Evolutionary conservation across 306 rosid species (phyloP).

Genomic region (Begonia fuchsioides): DNA sequence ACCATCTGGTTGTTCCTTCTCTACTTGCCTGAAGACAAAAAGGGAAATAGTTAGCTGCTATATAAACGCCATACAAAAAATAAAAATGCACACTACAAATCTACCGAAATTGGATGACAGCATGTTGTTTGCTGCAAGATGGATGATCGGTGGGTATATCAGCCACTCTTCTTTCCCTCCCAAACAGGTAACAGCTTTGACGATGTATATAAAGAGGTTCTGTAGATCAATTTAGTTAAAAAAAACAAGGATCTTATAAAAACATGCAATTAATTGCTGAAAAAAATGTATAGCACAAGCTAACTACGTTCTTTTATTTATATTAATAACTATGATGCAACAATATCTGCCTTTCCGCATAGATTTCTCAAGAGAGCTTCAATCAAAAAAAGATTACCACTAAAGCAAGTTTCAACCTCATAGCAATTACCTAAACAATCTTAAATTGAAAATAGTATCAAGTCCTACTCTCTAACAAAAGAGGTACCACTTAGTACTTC

Average conservation of each 20-base stretch:
- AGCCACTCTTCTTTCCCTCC: constrained; percentile 97
- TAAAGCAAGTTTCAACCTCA: no score
- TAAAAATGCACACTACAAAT: constrained; percentile 8
- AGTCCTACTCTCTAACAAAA: no score
- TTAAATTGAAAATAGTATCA: no score
- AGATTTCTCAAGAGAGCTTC: no score
- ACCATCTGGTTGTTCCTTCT: constrained; percentile 77
- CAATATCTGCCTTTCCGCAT: no score
- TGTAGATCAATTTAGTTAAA: constrained; percentile 19
- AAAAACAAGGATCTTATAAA: no score
- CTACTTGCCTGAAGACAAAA: constrained; percentile 59
- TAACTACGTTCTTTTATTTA: no score
- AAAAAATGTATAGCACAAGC: no score
- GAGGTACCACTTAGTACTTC: constrained; percentile 65
- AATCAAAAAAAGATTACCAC: no score
- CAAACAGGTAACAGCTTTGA: constrained; percentile 92
- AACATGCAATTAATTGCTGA: no score
- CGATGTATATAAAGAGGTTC: constrained; percentile 95
- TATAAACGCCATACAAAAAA: constrained; percentile 6
- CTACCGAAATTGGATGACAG: constrained; percentile 89
- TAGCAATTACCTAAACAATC: no score
- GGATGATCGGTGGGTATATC: constrained; percentile 98
- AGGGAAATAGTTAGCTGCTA: neutral
- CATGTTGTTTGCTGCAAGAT: constrained; percentile 97
- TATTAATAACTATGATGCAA: no score